phyloP scores from a whole-genome alignment of 352 stramenopile genomes.

The Plasmopara muralis region DNA sequence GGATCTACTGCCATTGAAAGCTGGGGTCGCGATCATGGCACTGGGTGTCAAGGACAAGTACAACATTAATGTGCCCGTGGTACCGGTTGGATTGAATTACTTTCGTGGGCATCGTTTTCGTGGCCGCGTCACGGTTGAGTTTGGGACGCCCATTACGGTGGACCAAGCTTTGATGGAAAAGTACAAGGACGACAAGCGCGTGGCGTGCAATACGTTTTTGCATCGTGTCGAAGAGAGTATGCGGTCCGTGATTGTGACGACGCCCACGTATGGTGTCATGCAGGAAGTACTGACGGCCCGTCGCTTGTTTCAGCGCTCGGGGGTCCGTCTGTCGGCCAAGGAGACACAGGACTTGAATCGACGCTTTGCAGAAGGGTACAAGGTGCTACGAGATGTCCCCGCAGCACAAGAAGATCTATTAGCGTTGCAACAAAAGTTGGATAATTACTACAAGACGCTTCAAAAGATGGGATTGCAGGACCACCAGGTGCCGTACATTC shows the following conservation, averaged over 20 bases:
- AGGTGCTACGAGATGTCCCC: slow-evolving; percentile 68
- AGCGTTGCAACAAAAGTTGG: slow-evolving; percentile 62
- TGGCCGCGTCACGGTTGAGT: slow-evolving; percentile 95
- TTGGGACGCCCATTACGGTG: slow-evolving; percentile 88
- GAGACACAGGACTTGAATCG: slow-evolving; percentile 90
- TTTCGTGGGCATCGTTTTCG: slow-evolving; percentile 96
- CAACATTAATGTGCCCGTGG: slow-evolving; percentile 93
- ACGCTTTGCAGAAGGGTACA: slow-evolving; percentile 87
- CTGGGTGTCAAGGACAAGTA: slow-evolving; percentile 95
- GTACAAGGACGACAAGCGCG: slow-evolving; percentile 83
- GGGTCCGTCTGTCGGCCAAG: slow-evolving; percentile 78
- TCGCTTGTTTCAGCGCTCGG: slow-evolving; percentile 90
- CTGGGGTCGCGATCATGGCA: slow-evolving; percentile 97
- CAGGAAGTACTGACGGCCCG: slow-evolving; percentile 94
- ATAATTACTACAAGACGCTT: slow-evolving; percentile 82
- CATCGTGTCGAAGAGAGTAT: slow-evolving; percentile 79
- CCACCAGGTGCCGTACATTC: slow-evolving; percentile 86
- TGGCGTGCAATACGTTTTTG: slow-evolving; percentile 77
- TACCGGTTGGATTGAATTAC: slow-evolving; percentile 98
- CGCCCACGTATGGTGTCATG: slow-evolving; percentile 95
- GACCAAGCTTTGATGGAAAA: slow-evolving; percentile 81
- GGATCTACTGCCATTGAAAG: slow-evolving; percentile 95
- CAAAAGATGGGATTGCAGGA: slow-evolving; percentile 86
- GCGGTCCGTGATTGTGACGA: slow-evolving; percentile 93
- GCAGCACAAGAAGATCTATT: slow-evolving; percentile 53